These are phyloP conservation scores for Penicillium aurantiogriseum DNA, from an alignment of 2,329 filamentous ascomycete species.

Conservation along the genomic window DNA sequence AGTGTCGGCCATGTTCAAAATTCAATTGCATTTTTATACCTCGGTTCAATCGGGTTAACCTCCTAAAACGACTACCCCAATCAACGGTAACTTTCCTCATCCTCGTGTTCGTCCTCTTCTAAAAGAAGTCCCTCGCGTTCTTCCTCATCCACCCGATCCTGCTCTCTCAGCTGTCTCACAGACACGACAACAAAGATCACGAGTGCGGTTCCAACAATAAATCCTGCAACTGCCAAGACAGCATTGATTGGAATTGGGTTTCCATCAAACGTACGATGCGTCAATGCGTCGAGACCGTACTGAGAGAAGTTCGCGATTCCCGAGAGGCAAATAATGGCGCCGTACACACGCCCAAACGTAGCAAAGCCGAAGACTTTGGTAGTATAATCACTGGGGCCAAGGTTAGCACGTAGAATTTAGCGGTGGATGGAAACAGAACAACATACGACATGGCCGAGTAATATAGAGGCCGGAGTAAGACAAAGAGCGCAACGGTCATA, in stretches of 20 bases:
- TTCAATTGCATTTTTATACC: neutral
- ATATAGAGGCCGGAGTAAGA: conserved; percentile 82
- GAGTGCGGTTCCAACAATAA: conserved; percentile 64
- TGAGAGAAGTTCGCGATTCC: conserved; percentile 82
- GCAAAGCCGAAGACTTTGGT: conserved; percentile 91
- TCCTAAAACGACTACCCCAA: neutral
- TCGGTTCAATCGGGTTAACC: neutral
- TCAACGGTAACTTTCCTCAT: neutral
- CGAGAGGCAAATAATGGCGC: conserved; percentile 80
- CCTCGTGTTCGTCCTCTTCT: conserved; percentile 14
- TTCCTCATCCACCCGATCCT: conserved; percentile 18
- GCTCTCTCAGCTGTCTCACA: conserved; percentile 16
- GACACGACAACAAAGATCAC: conserved; percentile 60
- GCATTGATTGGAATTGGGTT: conserved; percentile 78
- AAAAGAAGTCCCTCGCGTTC: conserved; percentile 29
- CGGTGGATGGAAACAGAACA: neutral
- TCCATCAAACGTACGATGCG: conserved; percentile 67
- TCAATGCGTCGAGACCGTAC: conserved; percentile 73
- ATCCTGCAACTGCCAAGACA: conserved; percentile 60
- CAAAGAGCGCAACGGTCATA: conserved; percentile 75
- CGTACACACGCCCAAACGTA: conserved; percentile 90
- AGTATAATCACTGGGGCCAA: conserved; percentile 64
- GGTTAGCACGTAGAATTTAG: neutral
- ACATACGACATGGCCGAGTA: conserved; percentile 77
- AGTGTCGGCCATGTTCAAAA: neutral